Evolutionary conservation across 2,329 filamentous ascomycete species (phyloP), one percentile per base, ranked within the genome.

Genomic region (Juglanconis juglandina): DNA sequence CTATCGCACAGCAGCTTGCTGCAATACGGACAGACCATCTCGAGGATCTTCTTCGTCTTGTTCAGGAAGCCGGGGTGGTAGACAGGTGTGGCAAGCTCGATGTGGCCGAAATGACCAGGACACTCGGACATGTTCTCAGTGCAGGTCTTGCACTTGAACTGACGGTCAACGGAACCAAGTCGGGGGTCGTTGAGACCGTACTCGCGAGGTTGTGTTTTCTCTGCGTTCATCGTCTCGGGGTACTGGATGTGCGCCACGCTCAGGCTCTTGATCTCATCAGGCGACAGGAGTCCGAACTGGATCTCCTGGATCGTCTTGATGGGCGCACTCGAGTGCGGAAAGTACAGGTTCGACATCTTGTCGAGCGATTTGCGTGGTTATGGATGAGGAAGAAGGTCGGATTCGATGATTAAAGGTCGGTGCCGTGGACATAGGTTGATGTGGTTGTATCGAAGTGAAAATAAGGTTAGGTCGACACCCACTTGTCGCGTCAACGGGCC

Each of bases 211-310:
- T 91, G 91, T 67, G 91, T 88, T 71, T 93, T 90, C 75, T 89
- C 89, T 77, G 99, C 95, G 73, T 99, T 95, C 95, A 99, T 97
- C 34, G 95, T 98, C 81, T 99, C 95, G n/a, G 95, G 93, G 73
- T 97, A 98, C 75, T 95, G 85, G 74, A 99, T 94, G 75, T 96
- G 91, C 68, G 88, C 90, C 65, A 98, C 94, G 77, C 93, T 97
- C 92, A 98, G 96, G 71, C 90, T 93, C 82, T 99, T 98, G 78
- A 98, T 96, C 81, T 99, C 96, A 75, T 99, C 95, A 33, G 95
- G 95, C 41, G 95, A 96, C 77, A 99, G 86, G 73, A 99, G 86
- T 73, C 95, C 95, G 74, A 99, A 99, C 82, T 99, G 96, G 70
- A 99, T 96, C 84, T 99, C 96, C 84, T 97, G 89, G 71, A 99